Evolutionary conservation across 805 yeast genomes (phyloP).

Genomic region (Komagataella kurtzmanii): DNA sequence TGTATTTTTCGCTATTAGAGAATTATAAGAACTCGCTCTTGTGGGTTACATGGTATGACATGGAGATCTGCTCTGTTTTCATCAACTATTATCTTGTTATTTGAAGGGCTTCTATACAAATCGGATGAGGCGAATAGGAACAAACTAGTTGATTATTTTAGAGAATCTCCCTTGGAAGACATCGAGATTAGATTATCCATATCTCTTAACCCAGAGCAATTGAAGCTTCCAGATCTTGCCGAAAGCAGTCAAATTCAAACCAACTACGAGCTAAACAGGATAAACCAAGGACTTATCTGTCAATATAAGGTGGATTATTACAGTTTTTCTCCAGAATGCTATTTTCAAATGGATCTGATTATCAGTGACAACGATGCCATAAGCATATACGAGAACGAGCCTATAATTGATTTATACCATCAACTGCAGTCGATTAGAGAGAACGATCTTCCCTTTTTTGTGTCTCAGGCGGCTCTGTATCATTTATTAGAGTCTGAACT

Average conservation of each 20-base stretch:
- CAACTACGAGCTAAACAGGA: constrained; percentile 18
- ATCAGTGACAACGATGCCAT: constrained; percentile 2
- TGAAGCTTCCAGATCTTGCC: constrained; percentile 29
- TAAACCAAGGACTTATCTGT: not conserved
- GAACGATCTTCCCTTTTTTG: constrained; percentile 51
- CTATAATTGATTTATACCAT: constrained; percentile 1
- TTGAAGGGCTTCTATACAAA: not conserved
- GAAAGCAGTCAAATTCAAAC: constrained; percentile 26
- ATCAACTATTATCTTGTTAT: not conserved
- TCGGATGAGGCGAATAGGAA: not conserved
- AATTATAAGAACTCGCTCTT: not conserved
- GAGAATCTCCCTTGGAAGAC: constrained; percentile 19
- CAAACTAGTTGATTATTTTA: constrained; percentile 1
- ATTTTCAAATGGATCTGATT: not conserved
- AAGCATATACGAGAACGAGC: not conserved
- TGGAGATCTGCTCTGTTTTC: not conserved
- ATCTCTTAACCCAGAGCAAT: constrained; percentile 23
- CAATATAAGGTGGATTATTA: not conserved
- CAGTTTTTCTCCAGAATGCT: not conserved
- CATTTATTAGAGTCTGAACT: constrained; percentile 31
- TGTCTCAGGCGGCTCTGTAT: constrained; percentile 37
- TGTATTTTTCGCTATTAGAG: not conserved
- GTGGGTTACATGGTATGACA: not conserved
- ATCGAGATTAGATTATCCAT: constrained; percentile 24
- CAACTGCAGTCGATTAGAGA: constrained; percentile 26